Evolutionary conservation across 73 alveolate genomes (phyloP), one percentile per base, ranked within the genome.

Genomic region (Tetrahymena elliotti): DNA sequence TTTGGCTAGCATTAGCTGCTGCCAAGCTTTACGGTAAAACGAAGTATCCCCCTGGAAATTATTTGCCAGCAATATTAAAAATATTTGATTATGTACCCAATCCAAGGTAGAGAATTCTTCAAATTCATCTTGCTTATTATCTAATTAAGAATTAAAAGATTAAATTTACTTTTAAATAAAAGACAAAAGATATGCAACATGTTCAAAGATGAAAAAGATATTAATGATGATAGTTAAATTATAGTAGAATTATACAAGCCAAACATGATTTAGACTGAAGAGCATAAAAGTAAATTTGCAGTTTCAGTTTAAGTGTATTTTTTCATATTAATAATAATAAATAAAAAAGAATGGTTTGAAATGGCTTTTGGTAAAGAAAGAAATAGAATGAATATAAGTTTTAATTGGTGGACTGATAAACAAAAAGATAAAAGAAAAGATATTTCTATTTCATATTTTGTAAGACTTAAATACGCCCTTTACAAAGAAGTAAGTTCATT

Each of bases 1-100:
- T 94, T 18, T 94, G 96, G 96, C 36, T 94, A n/a, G 95, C 96
- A 22, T 54, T 94, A 37, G 95, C 88, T 34, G 96, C 95, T 84
- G 96, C 96, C 7, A 94, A 94, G 93, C 47, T 94, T 2, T 94
- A 94, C 24, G 93, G 95, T 6, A 94, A 94, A 52, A 84, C 93
- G 24, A 94, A 94, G 83, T 84, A 94, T 53, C 96, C 96, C 12
- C 93, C 93, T 88, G 93, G 95, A 36, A 94, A 94, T 88, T 94
- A 94, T 88, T 38, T 88, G 38, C 96, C 96, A 0, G 93, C 95
- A 33, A 84, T 40, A 84, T 93, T 68, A 16, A 68, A 68, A 68
- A 68, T 68, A 27, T 68, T 68, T 68, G 88, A 68, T 31, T 68
- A 68, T 31, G 36, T 68, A 4, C 88, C 88, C n/a, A n/a, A 68